Percentiles rank a stretch among this genome's conserved stretches.
Evolutionary conservation across 257 asterid species (phyloP).

Genomic region (Catharanthus roseus): DNA sequence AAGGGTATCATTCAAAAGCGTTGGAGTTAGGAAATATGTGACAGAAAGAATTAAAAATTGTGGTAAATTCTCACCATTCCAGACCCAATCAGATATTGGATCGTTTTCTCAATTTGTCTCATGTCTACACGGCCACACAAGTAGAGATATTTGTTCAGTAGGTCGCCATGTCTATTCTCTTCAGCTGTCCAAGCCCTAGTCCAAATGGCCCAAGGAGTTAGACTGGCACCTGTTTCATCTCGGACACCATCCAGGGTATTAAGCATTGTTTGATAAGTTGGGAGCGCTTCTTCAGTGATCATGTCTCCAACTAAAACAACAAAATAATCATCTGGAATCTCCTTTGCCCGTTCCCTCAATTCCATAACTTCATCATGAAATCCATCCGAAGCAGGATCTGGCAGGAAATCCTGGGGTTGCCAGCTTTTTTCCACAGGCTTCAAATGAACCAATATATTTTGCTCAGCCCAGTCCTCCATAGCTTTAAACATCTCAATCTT

Average conservation of each 20-base stretch:
- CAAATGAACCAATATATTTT: slow-evolving; percentile 56
- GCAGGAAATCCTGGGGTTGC: slow-evolving; percentile 88
- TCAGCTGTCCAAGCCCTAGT: slow-evolving; percentile 88
- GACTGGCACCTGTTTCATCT: slow-evolving; percentile 88
- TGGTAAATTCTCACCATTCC: slow-evolving; percentile 59
- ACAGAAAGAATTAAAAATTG: neutral
- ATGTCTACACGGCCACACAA: slow-evolving; percentile 73
- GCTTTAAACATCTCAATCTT: slow-evolving; percentile 67
- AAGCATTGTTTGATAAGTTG: slow-evolving; percentile 81
- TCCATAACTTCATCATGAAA: slow-evolving; percentile 67
- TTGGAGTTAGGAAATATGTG: neutral
- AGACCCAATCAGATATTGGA: slow-evolving; percentile 77
- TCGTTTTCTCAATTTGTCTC: slow-evolving; percentile 78
- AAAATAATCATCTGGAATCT: slow-evolving; percentile 71
- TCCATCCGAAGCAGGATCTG: slow-evolving; percentile 76
- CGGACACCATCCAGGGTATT: slow-evolving; percentile 79
- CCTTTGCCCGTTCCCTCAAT: slow-evolving; percentile 63
- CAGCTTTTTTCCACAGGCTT: slow-evolving; percentile 81
- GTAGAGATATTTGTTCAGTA: slow-evolving; percentile 73
- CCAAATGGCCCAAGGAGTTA: slow-evolving; percentile 85
- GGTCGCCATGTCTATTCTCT: slow-evolving; percentile 86
- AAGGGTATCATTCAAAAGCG: neutral
- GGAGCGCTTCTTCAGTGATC: slow-evolving; percentile 91
- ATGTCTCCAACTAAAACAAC: slow-evolving; percentile 77
- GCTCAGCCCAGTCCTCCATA: slow-evolving; percentile 62